phyloP scores from a whole-genome alignment of 352 stramenopile genomes.

The Blastocystis sp. region DNA sequence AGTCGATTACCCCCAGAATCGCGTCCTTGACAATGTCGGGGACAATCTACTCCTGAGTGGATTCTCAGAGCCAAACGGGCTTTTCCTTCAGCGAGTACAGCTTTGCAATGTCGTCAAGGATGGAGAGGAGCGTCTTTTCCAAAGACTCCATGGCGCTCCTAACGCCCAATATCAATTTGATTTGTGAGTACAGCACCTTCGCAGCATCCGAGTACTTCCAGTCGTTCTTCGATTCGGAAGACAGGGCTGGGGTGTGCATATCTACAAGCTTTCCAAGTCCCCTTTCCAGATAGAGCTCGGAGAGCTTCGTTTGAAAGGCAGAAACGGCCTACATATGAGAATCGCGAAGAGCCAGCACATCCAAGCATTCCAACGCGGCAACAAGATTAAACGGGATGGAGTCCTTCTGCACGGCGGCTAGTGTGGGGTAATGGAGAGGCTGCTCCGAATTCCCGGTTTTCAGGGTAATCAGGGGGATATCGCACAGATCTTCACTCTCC shows the following conservation, averaged over 20 bases:
- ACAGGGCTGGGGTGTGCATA: background rate
- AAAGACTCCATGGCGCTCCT: background rate
- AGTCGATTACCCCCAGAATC: constrained; percentile 7
- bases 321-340: background rate
- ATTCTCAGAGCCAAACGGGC: background rate
- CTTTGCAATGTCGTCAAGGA: constrained; percentile 1
- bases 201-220: background rate
- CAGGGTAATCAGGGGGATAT: background rate
- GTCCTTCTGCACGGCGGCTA: background rate
- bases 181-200: constrained; percentile 9
- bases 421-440: constrained; percentile 20
- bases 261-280: constrained; percentile 29
- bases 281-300: background rate
- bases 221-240: background rate
- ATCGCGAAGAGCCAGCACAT: background rate
- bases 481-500: background rate
- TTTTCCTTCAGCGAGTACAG: constrained; percentile 9
- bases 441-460: background rate
- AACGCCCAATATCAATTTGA: background rate
- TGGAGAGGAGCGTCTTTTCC: background rate
- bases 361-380: background rate
- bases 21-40: constrained; percentile 44
- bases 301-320: background rate
- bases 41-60: constrained; percentile 4
- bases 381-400: constrained; percentile 10